These are phyloP conservation scores for Daldinia eschscholtzii DNA, from an alignment of 2,329 filamentous ascomycete genomes.

Conservation along the genomic window DNA sequence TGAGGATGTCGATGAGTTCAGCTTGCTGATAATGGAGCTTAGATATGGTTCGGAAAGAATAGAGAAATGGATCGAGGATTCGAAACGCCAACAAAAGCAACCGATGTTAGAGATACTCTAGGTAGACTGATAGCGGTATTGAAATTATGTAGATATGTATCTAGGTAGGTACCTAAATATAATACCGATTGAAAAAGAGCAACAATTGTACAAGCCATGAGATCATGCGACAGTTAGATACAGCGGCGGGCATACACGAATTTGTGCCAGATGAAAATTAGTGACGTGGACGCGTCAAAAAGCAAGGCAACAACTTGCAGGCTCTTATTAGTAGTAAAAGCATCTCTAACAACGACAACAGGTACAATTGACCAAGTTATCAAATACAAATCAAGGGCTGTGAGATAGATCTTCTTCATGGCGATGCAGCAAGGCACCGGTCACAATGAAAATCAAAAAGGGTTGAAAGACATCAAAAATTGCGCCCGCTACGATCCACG, in stretches of 20 bases:
- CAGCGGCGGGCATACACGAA: too few species aligned
- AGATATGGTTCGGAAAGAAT: constrained; percentile 40
- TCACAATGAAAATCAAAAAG: constrained; percentile 36
- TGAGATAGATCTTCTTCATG: constrained; percentile 36
- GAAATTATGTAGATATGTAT: background rate
- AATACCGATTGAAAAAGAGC: background rate
- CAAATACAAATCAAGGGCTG: background rate
- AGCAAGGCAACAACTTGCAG: too few species aligned
- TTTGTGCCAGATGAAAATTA: too few species aligned
- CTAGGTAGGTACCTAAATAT: too few species aligned
- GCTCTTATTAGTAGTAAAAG: too few species aligned
- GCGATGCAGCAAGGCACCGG: constrained; percentile 34
- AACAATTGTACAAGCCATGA: background rate
- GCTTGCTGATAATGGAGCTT: constrained; percentile 33
- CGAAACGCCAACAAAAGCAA: constrained; percentile 8
- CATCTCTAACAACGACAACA: too few species aligned
- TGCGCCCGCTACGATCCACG: constrained; percentile 51
- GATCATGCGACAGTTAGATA: too few species aligned
- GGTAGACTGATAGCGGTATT: background rate
- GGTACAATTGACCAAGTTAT: too few species aligned
- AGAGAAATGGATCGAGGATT: constrained; percentile 41
- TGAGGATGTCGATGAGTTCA: constrained; percentile 45
- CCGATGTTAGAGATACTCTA: constrained; percentile 4
- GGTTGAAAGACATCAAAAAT: constrained; percentile 53
- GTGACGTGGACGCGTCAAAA: too few species aligned